Evolutionary conservation across 1,284 basidiomycete species (phyloP).

Genomic region (Trichosporon coremiiforme): DNA sequence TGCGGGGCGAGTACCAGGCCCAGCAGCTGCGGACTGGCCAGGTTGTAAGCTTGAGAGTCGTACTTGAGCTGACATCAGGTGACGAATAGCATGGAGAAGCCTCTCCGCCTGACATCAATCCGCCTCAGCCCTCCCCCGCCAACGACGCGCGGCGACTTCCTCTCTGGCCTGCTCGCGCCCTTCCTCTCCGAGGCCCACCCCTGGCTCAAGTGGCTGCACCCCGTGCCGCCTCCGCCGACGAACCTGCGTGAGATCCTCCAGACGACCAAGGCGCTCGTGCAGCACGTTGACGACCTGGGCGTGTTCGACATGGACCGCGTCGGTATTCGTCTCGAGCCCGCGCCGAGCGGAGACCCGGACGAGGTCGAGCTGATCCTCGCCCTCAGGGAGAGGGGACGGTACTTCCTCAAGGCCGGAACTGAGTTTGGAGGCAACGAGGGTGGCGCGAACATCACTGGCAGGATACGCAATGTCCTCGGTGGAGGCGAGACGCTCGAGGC

Average conservation of each 20-base stretch:
- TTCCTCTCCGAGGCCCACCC: constrained; percentile 57
- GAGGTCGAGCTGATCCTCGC: constrained; percentile 86
- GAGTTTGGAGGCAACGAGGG: constrained; percentile 95
- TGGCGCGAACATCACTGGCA: constrained; percentile 75
- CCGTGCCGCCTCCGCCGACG: constrained; percentile 46
- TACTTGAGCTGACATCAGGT: no score
- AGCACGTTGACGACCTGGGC: constrained; percentile 68
- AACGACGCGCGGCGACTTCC: constrained; percentile 75
- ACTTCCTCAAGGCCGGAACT: constrained; percentile 82
- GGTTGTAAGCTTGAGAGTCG: constrained; percentile 59
- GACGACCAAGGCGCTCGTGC: constrained; percentile 67
- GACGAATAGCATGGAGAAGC: constrained; percentile 65
- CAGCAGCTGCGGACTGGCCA: constrained; percentile 68
- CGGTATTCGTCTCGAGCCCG: constrained; percentile 67
- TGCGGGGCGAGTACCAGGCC: constrained; percentile 76
- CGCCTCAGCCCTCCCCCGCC: constrained; percentile 73
- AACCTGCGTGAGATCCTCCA: constrained; percentile 69
- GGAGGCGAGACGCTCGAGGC: constrained; percentile 87
- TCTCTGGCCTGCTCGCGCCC: constrained; percentile 74
- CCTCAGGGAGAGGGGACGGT: constrained; percentile 74
- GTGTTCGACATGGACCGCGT: constrained; percentile 69
- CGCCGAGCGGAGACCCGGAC: constrained; percentile 63
- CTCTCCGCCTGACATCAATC: constrained; percentile 69
- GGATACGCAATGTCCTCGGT: constrained; percentile 84
- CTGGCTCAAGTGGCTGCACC: constrained; percentile 45